Conservation (phyloP, 768 basidiomycete species). For the Auricularia sp. region DNA sequence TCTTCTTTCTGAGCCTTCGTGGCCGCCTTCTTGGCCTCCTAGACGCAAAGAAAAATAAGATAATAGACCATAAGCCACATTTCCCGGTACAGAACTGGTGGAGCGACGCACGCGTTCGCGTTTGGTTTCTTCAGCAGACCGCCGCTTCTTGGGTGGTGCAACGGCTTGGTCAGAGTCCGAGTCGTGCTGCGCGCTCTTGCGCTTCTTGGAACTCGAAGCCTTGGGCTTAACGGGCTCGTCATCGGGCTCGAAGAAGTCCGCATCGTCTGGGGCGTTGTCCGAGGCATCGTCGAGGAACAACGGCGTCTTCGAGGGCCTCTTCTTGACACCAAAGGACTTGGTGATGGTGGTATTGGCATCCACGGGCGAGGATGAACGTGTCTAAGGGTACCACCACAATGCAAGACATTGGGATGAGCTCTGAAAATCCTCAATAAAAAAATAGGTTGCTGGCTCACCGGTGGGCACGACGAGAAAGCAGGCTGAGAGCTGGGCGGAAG, state of each 20-base stretch:
- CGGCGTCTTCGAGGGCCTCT: too few relatives aligned
- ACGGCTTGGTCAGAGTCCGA: not conserved
- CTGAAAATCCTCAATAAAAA: not conserved
- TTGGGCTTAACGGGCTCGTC: not conserved
- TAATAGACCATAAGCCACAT: not conserved
- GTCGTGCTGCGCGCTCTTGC: not conserved
- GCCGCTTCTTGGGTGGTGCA: not conserved
- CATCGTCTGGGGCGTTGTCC: not conserved
- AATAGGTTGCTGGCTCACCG: too few relatives aligned
- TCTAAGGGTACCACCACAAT: not conserved
- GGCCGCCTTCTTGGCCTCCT: not conserved
- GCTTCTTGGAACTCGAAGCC: not conserved
- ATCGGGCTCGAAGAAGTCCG: not conserved
- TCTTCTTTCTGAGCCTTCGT: not conserved
- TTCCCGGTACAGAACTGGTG: not conserved
- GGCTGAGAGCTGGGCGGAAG: not conserved
- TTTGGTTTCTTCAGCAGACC: not conserved
- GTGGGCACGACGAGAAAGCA: not conserved
- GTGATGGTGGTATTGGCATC: too few relatives aligned
- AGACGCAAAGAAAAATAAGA: not conserved
- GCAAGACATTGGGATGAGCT: not conserved
- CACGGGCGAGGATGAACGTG: too few relatives aligned
- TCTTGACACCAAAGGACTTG: too few relatives aligned
- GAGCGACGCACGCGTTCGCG: not conserved
- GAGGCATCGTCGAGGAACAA: not conserved